Evolutionary conservation across 352 stramenopile species (phyloP).

Genomic region (Phytophthora syringae): DNA sequence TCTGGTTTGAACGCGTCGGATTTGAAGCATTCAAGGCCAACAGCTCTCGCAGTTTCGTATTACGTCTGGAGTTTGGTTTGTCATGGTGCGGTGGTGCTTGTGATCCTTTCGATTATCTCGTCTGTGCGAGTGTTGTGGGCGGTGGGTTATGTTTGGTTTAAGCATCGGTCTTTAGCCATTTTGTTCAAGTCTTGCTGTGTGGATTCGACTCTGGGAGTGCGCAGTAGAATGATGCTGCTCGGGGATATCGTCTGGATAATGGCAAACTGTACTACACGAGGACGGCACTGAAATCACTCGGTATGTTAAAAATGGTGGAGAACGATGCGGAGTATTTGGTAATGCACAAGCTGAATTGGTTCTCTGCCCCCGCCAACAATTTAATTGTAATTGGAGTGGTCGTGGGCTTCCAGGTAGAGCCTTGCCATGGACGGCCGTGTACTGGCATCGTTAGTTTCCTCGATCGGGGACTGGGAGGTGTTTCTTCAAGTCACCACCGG

Average conservation of each 20-base stretch:
- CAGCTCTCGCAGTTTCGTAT: constrained; percentile 10
- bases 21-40: neutral
- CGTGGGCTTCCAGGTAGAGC: neutral
- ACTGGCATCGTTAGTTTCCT: constrained; percentile 1
- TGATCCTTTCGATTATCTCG: constrained; percentile 6
- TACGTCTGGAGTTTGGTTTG: constrained; percentile 19
- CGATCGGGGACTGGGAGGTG: constrained; percentile 2
- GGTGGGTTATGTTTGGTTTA: constrained; percentile 8
- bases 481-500: neutral
- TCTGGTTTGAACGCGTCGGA: constrained; percentile 6
- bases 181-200: constrained; percentile 17
- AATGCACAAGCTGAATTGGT: constrained; percentile 12
- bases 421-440: neutral
- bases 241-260: constrained; percentile 9
- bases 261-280: constrained; percentile 13
- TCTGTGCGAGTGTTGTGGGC: constrained; percentile 2
- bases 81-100: constrained; percentile 13
- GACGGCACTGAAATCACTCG: constrained; percentile 9
- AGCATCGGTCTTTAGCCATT: constrained; percentile 5
- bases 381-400: constrained; percentile 9
- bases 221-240: constrained; percentile 9
- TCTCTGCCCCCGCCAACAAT: constrained; percentile 11
- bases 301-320: constrained; percentile 8
- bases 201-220: constrained; percentile 6
- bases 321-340: constrained; percentile 13